Evolutionary conservation across 345 rosid genomes (phyloP), one percentile per base, ranked within the genome.

Genomic region (Citrus maxima): DNA sequence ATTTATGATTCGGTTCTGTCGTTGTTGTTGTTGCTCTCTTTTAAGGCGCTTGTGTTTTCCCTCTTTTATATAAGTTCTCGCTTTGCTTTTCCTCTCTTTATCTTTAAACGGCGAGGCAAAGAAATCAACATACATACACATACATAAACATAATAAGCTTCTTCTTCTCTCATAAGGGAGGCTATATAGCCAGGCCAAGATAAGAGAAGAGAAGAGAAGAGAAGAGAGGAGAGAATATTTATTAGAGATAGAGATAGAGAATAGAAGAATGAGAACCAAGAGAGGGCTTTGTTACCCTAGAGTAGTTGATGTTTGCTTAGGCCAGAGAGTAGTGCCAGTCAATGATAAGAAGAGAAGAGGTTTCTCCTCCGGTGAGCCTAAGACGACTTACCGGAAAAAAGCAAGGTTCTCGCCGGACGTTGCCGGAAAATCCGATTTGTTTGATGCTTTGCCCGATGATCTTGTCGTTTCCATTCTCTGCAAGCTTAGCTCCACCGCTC

Each of bases 381-480:
- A 66, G 74, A 78, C 62, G 59, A 35, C 55, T 72, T 13, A 38
- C 82, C 81, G 82, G 72, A 89, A 87, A 80, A 86, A 86, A 32
- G 88, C 67, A 10, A 74, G 90, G 58, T 24, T 84, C 25, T 75
- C 79, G 70, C 83, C 84, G 73, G 86, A 72, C 21, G 24, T 30
- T 5, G 5, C 55, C 19, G 80, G 83, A 6, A 60, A 34, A 24
- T 35, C 60, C 51, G 95, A 93, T 79, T 82, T 88, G 30, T 86
- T 95, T 21, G 95, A 93, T 76, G 67, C 84, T 22, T 83, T 95
- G 14, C 98, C 98, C 0, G 98, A 95, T 65, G 98, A 95, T 86
- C 90, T 95, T 81, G 91, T 95, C 71, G 76, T 88, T 49, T 85
- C 78, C 61, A 91, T 95, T 42, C 89, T 95, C 27, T 80, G 87